phyloP scores from a whole-genome alignment of 805 yeast species.

The Saturnispora sanitii region DNA sequence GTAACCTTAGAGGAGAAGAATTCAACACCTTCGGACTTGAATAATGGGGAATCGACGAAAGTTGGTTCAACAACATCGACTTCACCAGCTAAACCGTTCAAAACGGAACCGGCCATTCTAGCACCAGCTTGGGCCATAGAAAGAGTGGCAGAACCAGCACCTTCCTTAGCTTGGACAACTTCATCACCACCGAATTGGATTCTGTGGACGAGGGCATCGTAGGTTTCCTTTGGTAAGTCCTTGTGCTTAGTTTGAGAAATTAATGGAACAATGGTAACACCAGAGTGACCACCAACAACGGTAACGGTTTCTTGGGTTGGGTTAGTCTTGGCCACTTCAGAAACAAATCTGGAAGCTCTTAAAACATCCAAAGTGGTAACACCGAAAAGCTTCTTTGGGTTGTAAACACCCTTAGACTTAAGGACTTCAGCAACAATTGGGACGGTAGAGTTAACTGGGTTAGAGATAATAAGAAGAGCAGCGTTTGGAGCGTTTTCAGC shows the following conservation, averaged over 20 bases:
- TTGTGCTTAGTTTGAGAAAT: slow-evolving; percentile 33
- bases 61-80: slow-evolving; percentile 41
- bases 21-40: slow-evolving; percentile 81
- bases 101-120: slow-evolving; percentile 57
- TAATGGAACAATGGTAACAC: slow-evolving; percentile 45
- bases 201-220: slow-evolving; percentile 62
- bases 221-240: slow-evolving; percentile 8
- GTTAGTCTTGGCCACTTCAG: slow-evolving; percentile 21
- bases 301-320: slow-evolving; percentile 29
- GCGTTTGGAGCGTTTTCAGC: slow-evolving; percentile 42
- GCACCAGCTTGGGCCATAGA: slow-evolving; percentile 92
- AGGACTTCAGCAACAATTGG: slow-evolving; percentile 51
- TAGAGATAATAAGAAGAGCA: slow-evolving; percentile 44
- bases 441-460: slow-evolving; percentile 54
- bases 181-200: slow-evolving; percentile 89
- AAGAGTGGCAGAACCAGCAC: slow-evolving; percentile 89
- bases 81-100: slow-evolving; percentile 44
- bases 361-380: slow-evolving; percentile 52
- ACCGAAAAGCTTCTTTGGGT: slow-evolving; percentile 46
- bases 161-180: slow-evolving; percentile 90
- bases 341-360: slow-evolving; percentile 43
- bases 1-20: slow-evolving; percentile 95
- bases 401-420: slow-evolving; percentile 40
- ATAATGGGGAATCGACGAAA: slow-evolving; percentile 66
- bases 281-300: slow-evolving; percentile 50